phyloP scores from a whole-genome alignment of 345 rosid genomes.

The Arabidopsis arenosa region DNA sequence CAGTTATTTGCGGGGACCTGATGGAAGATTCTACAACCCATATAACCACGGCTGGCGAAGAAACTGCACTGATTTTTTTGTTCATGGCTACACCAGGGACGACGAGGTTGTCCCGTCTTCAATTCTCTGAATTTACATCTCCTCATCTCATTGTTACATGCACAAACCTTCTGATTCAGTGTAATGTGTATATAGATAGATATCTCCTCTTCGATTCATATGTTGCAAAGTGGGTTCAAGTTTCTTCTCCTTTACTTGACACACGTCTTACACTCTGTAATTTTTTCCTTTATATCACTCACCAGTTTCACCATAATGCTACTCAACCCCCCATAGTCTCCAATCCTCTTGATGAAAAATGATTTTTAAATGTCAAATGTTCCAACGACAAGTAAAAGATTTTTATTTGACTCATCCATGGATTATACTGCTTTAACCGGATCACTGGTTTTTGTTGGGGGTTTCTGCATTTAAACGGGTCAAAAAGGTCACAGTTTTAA shows the following conservation, averaged over 20 bases:
- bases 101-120: constrained; percentile 79
- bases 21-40: constrained; percentile 86
- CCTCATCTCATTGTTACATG: constrained; percentile 30
- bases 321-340: background rate
- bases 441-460: no score
- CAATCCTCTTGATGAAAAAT: background rate
- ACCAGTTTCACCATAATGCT: background rate
- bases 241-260: background rate
- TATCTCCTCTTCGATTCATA: background rate
- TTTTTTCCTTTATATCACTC: background rate
- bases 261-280: background rate
- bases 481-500: no score
- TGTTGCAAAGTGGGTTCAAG: background rate
- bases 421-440: no score
- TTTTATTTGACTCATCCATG: no score
- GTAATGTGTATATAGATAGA: constrained; percentile 1
- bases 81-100: constrained; percentile 72
- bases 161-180: constrained; percentile 13
- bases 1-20: constrained; percentile 75
- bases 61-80: constrained; percentile 83
- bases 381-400: no score
- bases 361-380: no score
- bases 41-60: constrained; percentile 90
- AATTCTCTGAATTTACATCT: constrained; percentile 54
- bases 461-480: no score